phyloP scores from a whole-genome alignment of 148 eudicot species.

The Spergularia marina region DNA sequence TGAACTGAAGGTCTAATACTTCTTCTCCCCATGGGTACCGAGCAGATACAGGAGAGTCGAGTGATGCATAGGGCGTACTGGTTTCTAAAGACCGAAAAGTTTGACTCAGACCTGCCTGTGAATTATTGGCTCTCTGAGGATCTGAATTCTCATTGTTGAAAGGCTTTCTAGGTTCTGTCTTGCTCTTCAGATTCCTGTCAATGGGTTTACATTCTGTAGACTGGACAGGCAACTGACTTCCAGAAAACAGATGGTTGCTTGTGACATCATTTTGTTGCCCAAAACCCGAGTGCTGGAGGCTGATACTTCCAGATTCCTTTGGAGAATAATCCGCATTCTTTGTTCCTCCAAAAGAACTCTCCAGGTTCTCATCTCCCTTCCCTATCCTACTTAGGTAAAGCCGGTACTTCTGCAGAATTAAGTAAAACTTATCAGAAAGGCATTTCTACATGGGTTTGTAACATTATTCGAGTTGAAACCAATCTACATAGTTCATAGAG shows the following conservation, averaged over 20 bases:
- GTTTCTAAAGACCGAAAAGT: slow-evolving; percentile 38
- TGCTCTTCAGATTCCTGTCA: slow-evolving; percentile 36
- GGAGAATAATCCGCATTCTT: slow-evolving; percentile 48
- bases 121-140: slow-evolving; percentile 38
- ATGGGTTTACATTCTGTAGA: slow-evolving; percentile 33
- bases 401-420: slow-evolving; percentile 79
- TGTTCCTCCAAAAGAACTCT: slow-evolving; percentile 42
- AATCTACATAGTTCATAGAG: too few species aligned
- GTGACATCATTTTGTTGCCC: slow-evolving; percentile 37
- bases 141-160: slow-evolving; percentile 31
- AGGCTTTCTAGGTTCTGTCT: slow-evolving; percentile 38
- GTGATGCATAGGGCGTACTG: slow-evolving; percentile 32
- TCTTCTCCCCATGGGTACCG: slow-evolving; percentile 42
- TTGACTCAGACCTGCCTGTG: slow-evolving; percentile 31
- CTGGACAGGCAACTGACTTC: slow-evolving; percentile 29
- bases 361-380: slow-evolving; percentile 50
- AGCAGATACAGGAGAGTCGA: slow-evolving; percentile 32
- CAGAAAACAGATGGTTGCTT: slow-evolving; percentile 30
- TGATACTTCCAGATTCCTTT: slow-evolving; percentile 38
- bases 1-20: slow-evolving; percentile 41
- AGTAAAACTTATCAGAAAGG: slow-evolving; percentile 19
- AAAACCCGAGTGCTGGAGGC: slow-evolving; percentile 41
- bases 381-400: slow-evolving; percentile 76
- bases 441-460: neutral
- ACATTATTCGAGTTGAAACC: neutral